Evolutionary conservation across 495 filamentous ascomycete species (phyloP), one percentile per base, ranked within the genome.

Genomic region (Aspergillus coremiiformis): DNA sequence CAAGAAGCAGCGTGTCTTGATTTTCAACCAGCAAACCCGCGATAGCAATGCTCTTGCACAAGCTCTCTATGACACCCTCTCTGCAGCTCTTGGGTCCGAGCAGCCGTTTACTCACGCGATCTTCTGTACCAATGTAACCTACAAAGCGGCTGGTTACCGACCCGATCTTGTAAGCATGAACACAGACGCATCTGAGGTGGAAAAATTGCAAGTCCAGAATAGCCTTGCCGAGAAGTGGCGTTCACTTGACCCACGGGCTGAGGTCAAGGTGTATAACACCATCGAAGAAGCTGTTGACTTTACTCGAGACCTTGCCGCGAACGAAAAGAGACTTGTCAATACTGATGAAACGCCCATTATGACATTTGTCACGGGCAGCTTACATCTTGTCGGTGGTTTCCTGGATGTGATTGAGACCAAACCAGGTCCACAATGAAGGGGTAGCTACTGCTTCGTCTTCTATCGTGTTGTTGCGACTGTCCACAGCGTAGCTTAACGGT

Each of bases 21-120:
- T 98, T 45, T 98, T 97, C 78, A 98, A 98, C 69, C 93, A 98
- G 60, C 92, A 96, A 62, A 89, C 85, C 10, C 84, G 91, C 15
- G 78, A 85, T 47, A 88, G 90, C 48, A 66, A 67, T 23, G 73
- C 78, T 10, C 70, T 86, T n/a, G 84, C 85, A 9, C 67, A 77
- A 11, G 77, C 81, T 1, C 82, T 94, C 17, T 78, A 91, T 54
- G 69, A 77, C 21, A 83, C 82, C 0, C 77, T 97, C 27, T 64
- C 79, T 29, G 65, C 72, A 4, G 75, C 82, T 0, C 69, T 87
- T 1, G 66, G 68, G 6, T 66, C 77, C 9, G 69, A 72, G 11
- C 66, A 67, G 2, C 75, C 83, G 0, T 96, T 96, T 58, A 79
- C 85, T 17, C 85, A 90, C 53, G 90, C 84, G 26, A 70, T 96